Percentiles rank a stretch among this genome's conserved stretches.
Evolutionary conservation across 2,329 filamentous ascomycete genomes (phyloP).

Genomic region (Botrytis sinoallii): DNA sequence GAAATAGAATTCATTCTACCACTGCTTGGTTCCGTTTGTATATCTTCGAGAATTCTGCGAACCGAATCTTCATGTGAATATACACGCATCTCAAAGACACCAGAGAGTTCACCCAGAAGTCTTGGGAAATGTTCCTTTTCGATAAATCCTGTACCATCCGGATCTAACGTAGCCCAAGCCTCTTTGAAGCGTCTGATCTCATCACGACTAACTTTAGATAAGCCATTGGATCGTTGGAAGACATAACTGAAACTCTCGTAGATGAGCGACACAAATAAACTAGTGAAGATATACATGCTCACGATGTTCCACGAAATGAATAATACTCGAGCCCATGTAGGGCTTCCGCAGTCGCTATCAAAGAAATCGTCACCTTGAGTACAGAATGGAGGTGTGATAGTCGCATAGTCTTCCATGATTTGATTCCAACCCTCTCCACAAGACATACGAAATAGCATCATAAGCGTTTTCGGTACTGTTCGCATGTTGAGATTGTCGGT

Average conservation of each 20-base stretch:
- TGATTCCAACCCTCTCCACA: slow-evolving; percentile 95
- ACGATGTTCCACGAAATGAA: slow-evolving; percentile 98
- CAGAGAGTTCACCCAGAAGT: slow-evolving; percentile 85
- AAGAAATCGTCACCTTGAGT: slow-evolving; percentile 71
- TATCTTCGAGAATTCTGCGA: slow-evolving; percentile 79
- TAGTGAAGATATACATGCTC: slow-evolving; percentile 99
- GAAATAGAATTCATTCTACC: slow-evolving; percentile 52
- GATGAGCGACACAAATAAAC: slow-evolving; percentile 95
- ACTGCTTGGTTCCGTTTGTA: slow-evolving; percentile 44
- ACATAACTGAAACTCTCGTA: slow-evolving; percentile 99
- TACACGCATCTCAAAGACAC: slow-evolving; percentile 95
- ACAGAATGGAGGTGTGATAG: slow-evolving; percentile 75
- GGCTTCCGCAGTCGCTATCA: slow-evolving; percentile 87
- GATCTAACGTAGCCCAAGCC: slow-evolving; percentile 94
- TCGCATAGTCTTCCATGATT: slow-evolving; percentile 93
- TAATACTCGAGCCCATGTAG: slow-evolving; percentile 79
- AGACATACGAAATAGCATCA: slow-evolving; percentile 89
- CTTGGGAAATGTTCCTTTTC: slow-evolving; percentile 85
- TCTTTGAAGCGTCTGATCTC: slow-evolving; percentile 97
- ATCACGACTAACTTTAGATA: slow-evolving; percentile 84
- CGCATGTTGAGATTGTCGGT: slow-evolving; percentile 84
- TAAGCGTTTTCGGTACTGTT: slow-evolving; percentile 88
- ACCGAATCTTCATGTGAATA: slow-evolving; percentile 91
- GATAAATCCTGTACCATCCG: slow-evolving; percentile 87
- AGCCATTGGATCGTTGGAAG: slow-evolving; percentile 92